A percentile compares a stretch with the other conserved stretches of the same genome.
Evolutionary conservation across 2,329 filamentous ascomycete genomes (phyloP).

Genomic region (Byssothecium circinans): DNA sequence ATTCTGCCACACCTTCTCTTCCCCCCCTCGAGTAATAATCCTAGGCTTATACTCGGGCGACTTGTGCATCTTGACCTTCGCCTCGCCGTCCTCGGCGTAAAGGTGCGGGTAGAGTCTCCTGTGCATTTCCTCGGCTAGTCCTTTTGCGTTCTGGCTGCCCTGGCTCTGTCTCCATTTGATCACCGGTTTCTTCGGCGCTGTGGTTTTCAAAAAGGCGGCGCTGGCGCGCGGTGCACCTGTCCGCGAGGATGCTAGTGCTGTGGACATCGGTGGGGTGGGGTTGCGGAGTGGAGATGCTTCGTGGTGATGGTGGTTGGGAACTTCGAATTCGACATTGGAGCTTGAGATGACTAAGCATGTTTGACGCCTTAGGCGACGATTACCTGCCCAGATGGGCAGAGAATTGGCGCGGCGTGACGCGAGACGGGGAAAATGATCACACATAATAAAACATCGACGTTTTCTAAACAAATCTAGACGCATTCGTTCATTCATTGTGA

Average conservation of each 20-base stretch:
- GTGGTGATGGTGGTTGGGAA: conserved; percentile 4
- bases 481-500: background rate
- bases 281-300: conserved; percentile 9
- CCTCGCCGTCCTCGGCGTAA: conserved; percentile 5
- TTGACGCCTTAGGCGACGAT: background rate
- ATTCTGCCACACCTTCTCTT: conserved; percentile 1
- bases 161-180: background rate
- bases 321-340: conserved; percentile 18
- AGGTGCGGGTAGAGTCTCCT: conserved; percentile 13
- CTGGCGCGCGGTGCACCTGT: conserved; percentile 45
- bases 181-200: background rate
- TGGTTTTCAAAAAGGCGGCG: conserved; percentile 1
- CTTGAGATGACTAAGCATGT: conserved; percentile 1
- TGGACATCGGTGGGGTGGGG: conserved; percentile 54
- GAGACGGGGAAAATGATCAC: too few relatives aligned
- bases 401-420: too few relatives aligned
- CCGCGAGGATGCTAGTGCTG: conserved; percentile 60
- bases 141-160: conserved; percentile 8
- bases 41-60: background rate
- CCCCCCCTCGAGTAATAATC: background rate
- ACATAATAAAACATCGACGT: too few relatives aligned
- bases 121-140: conserved; percentile 14
- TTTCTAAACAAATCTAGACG: too few relatives aligned
- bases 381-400: too few relatives aligned
- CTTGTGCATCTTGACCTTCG: background rate